Evolutionary conservation across 305 asterid species (phyloP), one percentile per base, ranked within the genome.

Genomic region (Fraxinus sp.): DNA sequence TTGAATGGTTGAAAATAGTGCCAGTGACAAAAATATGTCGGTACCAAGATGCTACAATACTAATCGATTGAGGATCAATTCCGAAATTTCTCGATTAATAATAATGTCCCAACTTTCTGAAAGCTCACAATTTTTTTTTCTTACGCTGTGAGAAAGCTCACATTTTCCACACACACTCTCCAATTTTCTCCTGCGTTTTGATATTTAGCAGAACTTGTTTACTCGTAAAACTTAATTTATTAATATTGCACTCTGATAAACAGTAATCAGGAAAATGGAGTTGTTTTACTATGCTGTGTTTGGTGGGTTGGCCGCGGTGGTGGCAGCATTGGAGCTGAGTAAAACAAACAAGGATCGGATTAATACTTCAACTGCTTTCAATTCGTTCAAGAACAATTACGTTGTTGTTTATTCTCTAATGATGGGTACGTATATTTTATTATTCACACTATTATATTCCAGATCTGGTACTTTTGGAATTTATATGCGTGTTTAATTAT

Each of bases 351-450:
- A 94, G 62, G 99, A 95, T 92, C 97, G 99, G 77, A 83, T 94
- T 83, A 91, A 90, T 18, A 93, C 99, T 55, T 87, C 97, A 9
- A 86, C 93, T n/a, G 89, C 97, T 36, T 95, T 95, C 91, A 90
- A 89, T 91, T 88, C 98, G 20, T 95, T 94, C 89, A 95, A 95
- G 90, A 95, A 95, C 80, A 95, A 90, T 92, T 95, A 95, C 92
- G 80, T 95, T 83, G 87, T 95, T 30, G 99, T 95, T 13, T 95
- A 95, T 90, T 95, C 99, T 74, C 97, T 95, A 78, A 95, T 95
- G 99, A 95, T 95, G 99, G 99, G 98, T 95, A 84, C 2, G 92
- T 88, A 44, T 46, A 80, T 78, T 44, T 30, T 4, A 79, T 80
- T 14, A 18, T 62, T 52, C 79, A 49, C 81, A 83, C 83, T 22